These are phyloP conservation scores for Quaeritorhiza haematococci DNA, from an alignment of 371 early-diverging fungal species.

Conservation along the genomic window DNA sequence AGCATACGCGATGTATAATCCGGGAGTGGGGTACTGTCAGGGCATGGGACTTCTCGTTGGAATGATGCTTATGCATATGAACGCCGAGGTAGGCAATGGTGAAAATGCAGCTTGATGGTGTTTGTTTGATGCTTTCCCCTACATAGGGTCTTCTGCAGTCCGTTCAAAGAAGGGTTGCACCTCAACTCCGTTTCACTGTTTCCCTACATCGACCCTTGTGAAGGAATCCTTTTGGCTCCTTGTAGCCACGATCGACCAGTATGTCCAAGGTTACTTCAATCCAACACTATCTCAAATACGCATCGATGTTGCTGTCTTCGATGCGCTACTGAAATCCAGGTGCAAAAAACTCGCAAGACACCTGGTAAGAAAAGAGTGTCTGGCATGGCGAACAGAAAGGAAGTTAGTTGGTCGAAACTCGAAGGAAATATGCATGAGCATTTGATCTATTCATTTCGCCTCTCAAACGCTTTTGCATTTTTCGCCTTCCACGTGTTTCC, in stretches of 20 bases:
- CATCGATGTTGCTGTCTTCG: conserved; percentile 82
- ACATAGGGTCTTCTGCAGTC: no score
- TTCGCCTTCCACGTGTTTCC: not conserved
- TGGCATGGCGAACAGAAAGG: no score
- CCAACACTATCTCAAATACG: conserved; percentile 69
- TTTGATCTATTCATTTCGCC: not conserved
- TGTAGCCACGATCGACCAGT: conserved; percentile 68
- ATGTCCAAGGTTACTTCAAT: conserved; percentile 74
- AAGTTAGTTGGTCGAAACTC: no score
- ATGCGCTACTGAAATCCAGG: conserved; percentile 64
- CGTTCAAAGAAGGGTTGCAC: not conserved
- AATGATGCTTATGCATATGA: conserved; percentile 83
- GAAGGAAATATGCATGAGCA: no score
- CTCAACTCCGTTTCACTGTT: not conserved
- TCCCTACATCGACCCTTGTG: not conserved
- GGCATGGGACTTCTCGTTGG: conserved; percentile 94
- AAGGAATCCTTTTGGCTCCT: conserved; percentile 85
- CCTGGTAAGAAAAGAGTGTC: conserved; percentile 53
- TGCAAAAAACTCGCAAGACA: conserved; percentile 70
- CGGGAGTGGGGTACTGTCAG: conserved; percentile 90
- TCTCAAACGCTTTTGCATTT: no score
- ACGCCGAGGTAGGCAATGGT: conserved; percentile 56
- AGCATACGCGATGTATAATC: conserved; percentile 87
- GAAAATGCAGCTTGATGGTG: not conserved
- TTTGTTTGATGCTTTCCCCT: no score